phyloP scores from a whole-genome alignment of 2,329 filamentous ascomycete species.

The Paecilomyces sp. region DNA sequence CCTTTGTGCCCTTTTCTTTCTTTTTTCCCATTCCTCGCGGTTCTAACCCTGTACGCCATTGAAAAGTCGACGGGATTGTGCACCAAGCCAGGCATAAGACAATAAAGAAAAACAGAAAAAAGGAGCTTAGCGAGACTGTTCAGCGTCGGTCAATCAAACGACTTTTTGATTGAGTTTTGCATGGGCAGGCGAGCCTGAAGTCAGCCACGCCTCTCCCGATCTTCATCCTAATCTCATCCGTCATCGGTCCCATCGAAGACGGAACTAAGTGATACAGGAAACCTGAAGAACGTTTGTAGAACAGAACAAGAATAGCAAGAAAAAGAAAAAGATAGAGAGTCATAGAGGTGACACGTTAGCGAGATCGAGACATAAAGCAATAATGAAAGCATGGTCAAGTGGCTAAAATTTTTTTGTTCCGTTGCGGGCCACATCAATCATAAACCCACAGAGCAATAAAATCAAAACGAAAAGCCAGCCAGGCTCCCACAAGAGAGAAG shows the following conservation, averaged over 20 bases:
- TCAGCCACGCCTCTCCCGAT: background rate
- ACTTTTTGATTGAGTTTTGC: background rate
- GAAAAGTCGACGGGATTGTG: conserved; percentile 4
- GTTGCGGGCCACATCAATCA: conserved; percentile 4
- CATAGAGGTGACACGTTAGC: background rate
- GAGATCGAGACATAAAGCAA: conserved; percentile 1
- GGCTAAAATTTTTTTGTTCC: background rate
- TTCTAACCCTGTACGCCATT: conserved; percentile 9
- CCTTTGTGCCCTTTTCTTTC: conserved; percentile 1
- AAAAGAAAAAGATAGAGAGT: background rate
- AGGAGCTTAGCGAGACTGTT: conserved; percentile 11
- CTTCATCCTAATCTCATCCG: background rate
- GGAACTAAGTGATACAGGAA: conserved; percentile 2
- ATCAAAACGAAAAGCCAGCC: conserved; percentile 22
- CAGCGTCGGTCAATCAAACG: conserved; percentile 1
- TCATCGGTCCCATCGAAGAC: conserved; percentile 1
- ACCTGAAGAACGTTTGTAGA: background rate
- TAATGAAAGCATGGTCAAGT: conserved; percentile 1
- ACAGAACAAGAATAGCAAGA: background rate
- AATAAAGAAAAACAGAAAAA: conserved; percentile 12
- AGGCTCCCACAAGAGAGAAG: conserved; percentile 32
- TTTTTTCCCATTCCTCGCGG: conserved; percentile 6
- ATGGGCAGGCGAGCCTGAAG: background rate
- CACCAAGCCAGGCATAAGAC: conserved; percentile 16
- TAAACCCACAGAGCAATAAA: conserved; percentile 17